A percentile compares a stretch with the other conserved stretches of the same genome.
phyloP scores from a whole-genome alignment of 805 yeast genomes.

The Lachancea waltii region DNA sequence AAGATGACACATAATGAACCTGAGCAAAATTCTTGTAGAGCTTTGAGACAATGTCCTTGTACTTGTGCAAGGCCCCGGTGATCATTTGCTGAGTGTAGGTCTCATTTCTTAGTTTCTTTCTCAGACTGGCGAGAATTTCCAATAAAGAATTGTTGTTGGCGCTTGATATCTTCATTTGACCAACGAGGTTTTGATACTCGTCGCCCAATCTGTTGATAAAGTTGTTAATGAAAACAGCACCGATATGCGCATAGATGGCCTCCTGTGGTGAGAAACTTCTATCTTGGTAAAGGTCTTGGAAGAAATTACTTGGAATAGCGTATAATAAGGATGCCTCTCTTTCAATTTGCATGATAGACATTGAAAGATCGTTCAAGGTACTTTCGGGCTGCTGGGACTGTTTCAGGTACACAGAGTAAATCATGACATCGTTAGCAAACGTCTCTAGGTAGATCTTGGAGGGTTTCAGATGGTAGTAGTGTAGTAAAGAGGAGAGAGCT shows the following conservation, averaged over 20 bases:
- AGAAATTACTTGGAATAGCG: constrained; percentile 82
- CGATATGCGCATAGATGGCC: constrained; percentile 89
- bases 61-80: constrained; percentile 63
- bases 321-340: constrained; percentile 91
- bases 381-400: constrained; percentile 45
- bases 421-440: constrained; percentile 80
- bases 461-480: constrained; percentile 78
- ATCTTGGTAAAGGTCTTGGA: constrained; percentile 62
- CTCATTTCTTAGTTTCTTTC: constrained; percentile 85
- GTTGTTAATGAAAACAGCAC: constrained; percentile 86
- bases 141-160: constrained; percentile 49
- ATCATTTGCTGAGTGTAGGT: constrained; percentile 86
- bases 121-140: constrained; percentile 72
- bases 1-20: constrained; percentile 64
- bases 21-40: constrained; percentile 89
- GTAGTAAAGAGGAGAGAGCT: constrained; percentile 78
- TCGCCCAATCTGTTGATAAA: constrained; percentile 91
- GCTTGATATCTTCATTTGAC: constrained; percentile 47
- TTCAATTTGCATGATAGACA: constrained; percentile 80
- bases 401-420: constrained; percentile 78
- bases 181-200: constrained; percentile 67
- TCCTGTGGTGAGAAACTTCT: constrained; percentile 89
- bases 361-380: constrained; percentile 39
- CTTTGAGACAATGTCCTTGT: constrained; percentile 68
- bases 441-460: constrained; percentile 92